Percentiles rank a stretch among this genome's conserved stretches.
These are phyloP conservation scores for Elsinoe fawcettii DNA, from an alignment of 2,329 filamentous ascomycete genomes.

Conservation along the genomic window DNA sequence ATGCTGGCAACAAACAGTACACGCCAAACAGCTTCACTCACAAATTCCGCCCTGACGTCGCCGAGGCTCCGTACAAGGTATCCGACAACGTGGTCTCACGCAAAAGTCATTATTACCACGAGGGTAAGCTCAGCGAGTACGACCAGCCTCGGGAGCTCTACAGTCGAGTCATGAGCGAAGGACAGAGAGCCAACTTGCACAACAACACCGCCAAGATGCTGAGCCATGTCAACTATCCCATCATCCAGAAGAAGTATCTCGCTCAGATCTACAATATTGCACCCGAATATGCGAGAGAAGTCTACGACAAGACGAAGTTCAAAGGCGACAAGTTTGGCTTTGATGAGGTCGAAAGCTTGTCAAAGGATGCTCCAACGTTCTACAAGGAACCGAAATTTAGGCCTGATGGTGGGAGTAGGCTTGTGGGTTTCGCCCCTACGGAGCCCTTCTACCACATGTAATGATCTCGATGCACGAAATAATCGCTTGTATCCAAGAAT, in stretches of 20 bases:
- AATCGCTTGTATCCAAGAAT: too few relatives aligned
- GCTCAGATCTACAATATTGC: slow-evolving; percentile 46
- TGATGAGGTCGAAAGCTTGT: slow-evolving; percentile 38
- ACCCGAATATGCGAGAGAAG: slow-evolving; percentile 39
- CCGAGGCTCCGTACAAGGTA: slow-evolving; percentile 44
- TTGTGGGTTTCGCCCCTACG: slow-evolving; percentile 34
- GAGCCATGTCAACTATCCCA: slow-evolving; percentile 24
- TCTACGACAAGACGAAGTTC: slow-evolving; percentile 38
- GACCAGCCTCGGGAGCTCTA: slow-evolving; percentile 46
- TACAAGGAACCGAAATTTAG: slow-evolving; percentile 42
- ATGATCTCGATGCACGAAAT: background rate
- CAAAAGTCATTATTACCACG: slow-evolving; percentile 49
- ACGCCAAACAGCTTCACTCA: slow-evolving; percentile 45
- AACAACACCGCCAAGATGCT: slow-evolving; percentile 40
- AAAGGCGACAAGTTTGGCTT: slow-evolving; percentile 40
- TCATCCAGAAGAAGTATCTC: slow-evolving; percentile 41
- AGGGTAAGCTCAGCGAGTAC: slow-evolving; percentile 47
- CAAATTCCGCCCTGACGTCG: slow-evolving; percentile 46
- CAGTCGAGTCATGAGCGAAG: slow-evolving; percentile 40
- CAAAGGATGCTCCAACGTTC: slow-evolving; percentile 39
- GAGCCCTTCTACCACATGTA: slow-evolving; percentile 29
- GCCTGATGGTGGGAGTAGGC: slow-evolving; percentile 32
- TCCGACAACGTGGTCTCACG: slow-evolving; percentile 44
- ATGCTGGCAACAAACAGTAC: slow-evolving; percentile 44
- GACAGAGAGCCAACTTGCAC: slow-evolving; percentile 39